Evolutionary conservation across 805 yeast species (phyloP), one percentile per base, ranked within the genome.

Genomic region (Sugiyamaella qingdaonensis): DNA sequence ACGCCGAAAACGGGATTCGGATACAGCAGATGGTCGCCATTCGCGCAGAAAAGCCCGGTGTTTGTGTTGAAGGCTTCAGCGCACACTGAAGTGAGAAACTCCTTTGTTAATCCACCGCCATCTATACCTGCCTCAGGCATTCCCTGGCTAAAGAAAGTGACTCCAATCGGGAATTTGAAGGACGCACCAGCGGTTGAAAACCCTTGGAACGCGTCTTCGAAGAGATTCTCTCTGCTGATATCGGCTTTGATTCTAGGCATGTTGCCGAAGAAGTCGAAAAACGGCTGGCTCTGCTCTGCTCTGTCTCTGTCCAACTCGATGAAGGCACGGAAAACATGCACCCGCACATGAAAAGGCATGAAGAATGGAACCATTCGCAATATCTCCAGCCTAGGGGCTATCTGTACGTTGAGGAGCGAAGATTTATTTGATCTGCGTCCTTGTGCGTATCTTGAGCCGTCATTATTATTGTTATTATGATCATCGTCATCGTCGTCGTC

Each of bases 91-190:
- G 92, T 89, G 52, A 92, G 70, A 57, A 94, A 82, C 63, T 92
- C 99, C 66, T 92, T 91, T 0, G 97, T 91, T 21, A 92, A 73
- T 1, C 99, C 99, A 10, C 98, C 99, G 7, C 99, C 99, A 67
- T 92, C 99, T 42, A 92, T 85, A 0, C 99, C 99, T 0, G 84
- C 89, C 65, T 92, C 98, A 34, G 73, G 78, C 13, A 91, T 95
- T 69, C 83, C 80, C 52, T 85, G 79, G 61, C 88, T 86, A 35
- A 73, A 72, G 64, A 94, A 90, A 13, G 77, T 76, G 1, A 94
- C 89, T 1, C 78, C 72, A 9, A 91, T 67, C 34, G 73, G 75
- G 8, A 76, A 64, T 61, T 86, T 89, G 65, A 91, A 78, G 2
- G 71, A 70, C 1, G 73, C 62, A 0, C 90, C 88, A 9, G 76